Base-by-base conservation (phyloP, 768 basidiomycete species). In the Botryobasidium botryosum region DNA sequence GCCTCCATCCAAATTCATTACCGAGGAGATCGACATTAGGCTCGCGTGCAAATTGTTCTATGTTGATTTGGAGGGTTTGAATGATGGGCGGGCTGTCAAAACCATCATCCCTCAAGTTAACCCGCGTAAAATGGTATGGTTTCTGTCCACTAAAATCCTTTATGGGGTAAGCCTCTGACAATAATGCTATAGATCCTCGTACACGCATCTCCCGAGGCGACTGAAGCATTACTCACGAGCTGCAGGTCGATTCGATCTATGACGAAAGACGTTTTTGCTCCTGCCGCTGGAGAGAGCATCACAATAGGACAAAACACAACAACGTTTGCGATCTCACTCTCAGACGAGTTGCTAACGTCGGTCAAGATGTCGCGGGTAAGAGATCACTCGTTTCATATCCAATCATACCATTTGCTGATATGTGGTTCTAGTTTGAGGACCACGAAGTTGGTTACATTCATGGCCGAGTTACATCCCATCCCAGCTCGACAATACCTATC, bases 231-330 rank as follows among this genome's bases (percentile, higher is more conserved):
- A 7, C 72, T 88, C 25, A 71, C 78, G 47, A 83, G 81, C 52
- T 90, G 87, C 56, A 73, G 70, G 20, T 75, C 80, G 37, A 82
- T 88, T 43, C 75, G 84, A 1, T 68, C 85, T 0, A 86, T 94
- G 81, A 92, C 92, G 5, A 81, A 79, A 58, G 88, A 96, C 51
- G 85, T 97, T 28, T 85, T 72, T 59, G 73, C 82, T 5, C 94
- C 94, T 0, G 56, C 60, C 7, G 64, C 69, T 24, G 76, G 77
- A n/a, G 83, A 94, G 58, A 73, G 66, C 13, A 61, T 96, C 31
- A 81, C 81, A 55, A 91, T 97, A 50, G 94, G 94, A 20, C 92
- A 97, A 58, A 86, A 96, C 56, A 91, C 86, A 35, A 86, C 83
- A 54, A 90, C 76, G 54, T 97, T 87, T 63, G 88, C 91, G 1